A percentile compares a stretch with the other conserved stretches of the same genome.
Evolutionary conservation across 2,329 filamentous ascomycete species (phyloP).

Genomic region (Fusarium concolor): DNA sequence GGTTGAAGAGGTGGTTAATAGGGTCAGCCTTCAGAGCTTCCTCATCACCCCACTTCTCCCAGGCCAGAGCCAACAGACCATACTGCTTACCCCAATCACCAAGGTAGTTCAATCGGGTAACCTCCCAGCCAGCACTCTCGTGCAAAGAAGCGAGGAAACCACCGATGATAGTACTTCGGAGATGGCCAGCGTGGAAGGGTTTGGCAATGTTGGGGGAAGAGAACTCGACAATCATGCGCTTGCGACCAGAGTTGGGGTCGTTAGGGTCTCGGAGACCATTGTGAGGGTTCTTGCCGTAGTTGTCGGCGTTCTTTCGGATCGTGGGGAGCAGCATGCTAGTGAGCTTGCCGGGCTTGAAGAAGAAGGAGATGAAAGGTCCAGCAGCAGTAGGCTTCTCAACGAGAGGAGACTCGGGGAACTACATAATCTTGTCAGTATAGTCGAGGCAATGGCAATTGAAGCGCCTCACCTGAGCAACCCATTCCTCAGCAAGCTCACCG

Average conservation of each 20-base stretch:
- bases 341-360: conserved; percentile 78
- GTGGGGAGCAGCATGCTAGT: conserved; percentile 74
- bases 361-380: conserved; percentile 81
- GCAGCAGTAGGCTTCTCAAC: conserved; percentile 75
- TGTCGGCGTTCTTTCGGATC: conserved; percentile 70
- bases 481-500: conserved; percentile 69
- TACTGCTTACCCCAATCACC: conserved; percentile 50
- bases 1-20: conserved; percentile 84
- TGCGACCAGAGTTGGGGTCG: conserved; percentile 69
- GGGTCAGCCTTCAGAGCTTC: conserved; percentile 77
- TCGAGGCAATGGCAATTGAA: background rate
- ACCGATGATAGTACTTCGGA: conserved; percentile 83
- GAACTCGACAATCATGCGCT: conserved; percentile 82
- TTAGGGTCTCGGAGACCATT: conserved; percentile 71
- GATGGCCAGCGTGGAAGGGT: conserved; percentile 82
- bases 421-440: conserved; percentile 14
- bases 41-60: conserved; percentile 79
- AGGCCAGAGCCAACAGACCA: conserved; percentile 70
- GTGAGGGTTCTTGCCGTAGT: conserved; percentile 65
- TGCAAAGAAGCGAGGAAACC: conserved; percentile 81
- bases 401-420: conserved; percentile 81
- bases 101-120: conserved; percentile 73
- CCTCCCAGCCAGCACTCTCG: conserved; percentile 77
- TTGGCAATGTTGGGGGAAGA: conserved; percentile 90
- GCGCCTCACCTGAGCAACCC: conserved; percentile 66